phyloP scores from a whole-genome alignment of 345 rosid species.

The Aquilaria malaccensis region DNA sequence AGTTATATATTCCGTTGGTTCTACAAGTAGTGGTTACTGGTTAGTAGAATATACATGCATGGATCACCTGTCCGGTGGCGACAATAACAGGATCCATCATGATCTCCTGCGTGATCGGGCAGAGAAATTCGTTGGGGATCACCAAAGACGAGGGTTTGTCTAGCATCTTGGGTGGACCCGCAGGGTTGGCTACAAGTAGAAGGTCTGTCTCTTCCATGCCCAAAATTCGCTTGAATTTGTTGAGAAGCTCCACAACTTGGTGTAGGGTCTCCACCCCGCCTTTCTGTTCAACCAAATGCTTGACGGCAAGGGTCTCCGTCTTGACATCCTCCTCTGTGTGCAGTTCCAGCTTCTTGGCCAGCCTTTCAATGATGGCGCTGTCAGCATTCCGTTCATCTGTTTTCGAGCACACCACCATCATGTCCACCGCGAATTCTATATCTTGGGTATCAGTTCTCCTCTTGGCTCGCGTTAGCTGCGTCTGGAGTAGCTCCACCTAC shows the following conservation, averaged over 20 bases:
- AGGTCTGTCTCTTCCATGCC: slow-evolving; percentile 50
- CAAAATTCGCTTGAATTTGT: slow-evolving; percentile 49
- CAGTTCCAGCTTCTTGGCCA: slow-evolving; percentile 67
- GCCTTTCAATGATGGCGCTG: slow-evolving; percentile 56
- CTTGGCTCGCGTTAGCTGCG: slow-evolving; percentile 49
- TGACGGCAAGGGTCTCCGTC: slow-evolving; percentile 46
- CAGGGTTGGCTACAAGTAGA: slow-evolving; percentile 17
- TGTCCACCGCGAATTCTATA: slow-evolving; percentile 73
- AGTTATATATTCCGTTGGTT: not conserved
- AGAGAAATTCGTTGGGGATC: slow-evolving; percentile 72
- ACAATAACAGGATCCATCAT: slow-evolving; percentile 79
- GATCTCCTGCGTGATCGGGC: slow-evolving; percentile 75
- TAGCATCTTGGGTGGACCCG: slow-evolving; percentile 23
- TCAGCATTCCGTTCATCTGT: slow-evolving; percentile 57
- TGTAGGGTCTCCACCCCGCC: slow-evolving; percentile 37
- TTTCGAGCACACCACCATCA: slow-evolving; percentile 65
- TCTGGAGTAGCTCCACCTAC: slow-evolving; percentile 45
- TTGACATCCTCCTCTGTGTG: slow-evolving; percentile 47
- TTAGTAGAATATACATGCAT: too few species aligned
- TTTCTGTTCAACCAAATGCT: slow-evolving; percentile 37
- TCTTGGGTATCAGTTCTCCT: slow-evolving; percentile 75
- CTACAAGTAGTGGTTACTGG: too few species aligned
- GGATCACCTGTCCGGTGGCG: slow-evolving; percentile 68
- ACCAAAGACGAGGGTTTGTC: slow-evolving; percentile 36
- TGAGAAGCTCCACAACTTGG: slow-evolving; percentile 52